A percentile compares a stretch with the other conserved stretches of the same genome.
Evolutionary conservation across 768 basidiomycete genomes (phyloP).

Genomic region (Hericium rajendrae): DNA sequence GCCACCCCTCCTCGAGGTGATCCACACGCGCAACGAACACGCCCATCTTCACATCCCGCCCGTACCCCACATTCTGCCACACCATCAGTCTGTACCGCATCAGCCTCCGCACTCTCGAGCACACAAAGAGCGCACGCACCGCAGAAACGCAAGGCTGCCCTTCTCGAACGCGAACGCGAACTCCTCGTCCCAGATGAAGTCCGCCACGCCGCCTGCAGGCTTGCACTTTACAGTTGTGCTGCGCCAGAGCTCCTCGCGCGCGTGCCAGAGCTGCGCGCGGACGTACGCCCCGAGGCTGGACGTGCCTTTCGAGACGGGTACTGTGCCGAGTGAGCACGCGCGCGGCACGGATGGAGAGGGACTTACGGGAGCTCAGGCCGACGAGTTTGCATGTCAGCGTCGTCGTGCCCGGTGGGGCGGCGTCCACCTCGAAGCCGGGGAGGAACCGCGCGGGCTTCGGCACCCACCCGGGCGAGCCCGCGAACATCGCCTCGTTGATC

Average conservation of each 20-base stretch:
- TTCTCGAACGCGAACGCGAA: constrained; percentile 41
- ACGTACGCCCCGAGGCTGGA: background rate
- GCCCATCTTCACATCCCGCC: constrained; percentile 35
- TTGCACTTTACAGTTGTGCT: constrained; percentile 30
- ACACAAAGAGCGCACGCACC: constrained; percentile 24
- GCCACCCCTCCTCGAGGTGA: constrained; percentile 38
- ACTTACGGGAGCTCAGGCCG: constrained; percentile 29
- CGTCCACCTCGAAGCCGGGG: constrained; percentile 10
- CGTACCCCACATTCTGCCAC: constrained; percentile 32
- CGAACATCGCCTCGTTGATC: constrained; percentile 55
- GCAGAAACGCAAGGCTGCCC: constrained; percentile 45
- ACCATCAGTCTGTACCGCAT: constrained; percentile 21
- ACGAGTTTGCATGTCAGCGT: constrained; percentile 27
- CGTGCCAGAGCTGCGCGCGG: constrained; percentile 18
- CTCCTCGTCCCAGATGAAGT: constrained; percentile 27
- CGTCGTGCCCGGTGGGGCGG: constrained; percentile 7
- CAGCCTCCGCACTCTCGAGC: background rate
- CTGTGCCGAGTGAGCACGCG: background rate
- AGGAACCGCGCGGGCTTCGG: constrained; percentile 31
- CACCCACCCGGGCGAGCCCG: constrained; percentile 46
- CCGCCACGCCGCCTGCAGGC: constrained; percentile 25
- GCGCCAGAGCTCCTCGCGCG: constrained; percentile 32
- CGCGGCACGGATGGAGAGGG: background rate
- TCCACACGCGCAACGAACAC: constrained; percentile 45
- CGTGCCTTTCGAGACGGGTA: background rate